Conservation (phyloP, 345 rosid species). For the Gossypium herbaceum region DNA sequence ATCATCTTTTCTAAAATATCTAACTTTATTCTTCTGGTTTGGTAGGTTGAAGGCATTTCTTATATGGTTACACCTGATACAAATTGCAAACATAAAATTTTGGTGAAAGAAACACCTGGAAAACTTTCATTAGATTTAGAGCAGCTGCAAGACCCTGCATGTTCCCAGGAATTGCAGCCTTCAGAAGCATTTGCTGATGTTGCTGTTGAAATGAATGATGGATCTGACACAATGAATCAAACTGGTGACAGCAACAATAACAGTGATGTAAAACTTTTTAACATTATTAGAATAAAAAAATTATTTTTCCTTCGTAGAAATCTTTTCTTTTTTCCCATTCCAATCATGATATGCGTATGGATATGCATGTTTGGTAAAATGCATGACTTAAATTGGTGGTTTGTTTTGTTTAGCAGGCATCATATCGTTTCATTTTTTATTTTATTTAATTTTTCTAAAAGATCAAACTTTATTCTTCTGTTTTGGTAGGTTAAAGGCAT, state of each 20-base stretch:
- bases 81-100: slow-evolving; percentile 35
- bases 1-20: slow-evolving; percentile 5
- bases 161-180: slow-evolving; percentile 18
- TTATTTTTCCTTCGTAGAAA: background rate
- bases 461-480: slow-evolving; percentile 23
- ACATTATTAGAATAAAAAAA: background rate
- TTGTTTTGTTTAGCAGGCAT: background rate
- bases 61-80: slow-evolving; percentile 39
- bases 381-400: slow-evolving; percentile 4
- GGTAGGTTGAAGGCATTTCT: slow-evolving; percentile 71
- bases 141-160: slow-evolving; percentile 11
- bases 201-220: slow-evolving; percentile 30
- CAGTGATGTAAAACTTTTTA: slow-evolving; percentile 25
- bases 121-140: slow-evolving; percentile 19
- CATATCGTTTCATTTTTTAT: slow-evolving; percentile 8
- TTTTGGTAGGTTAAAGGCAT: slow-evolving; percentile 61
- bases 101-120: slow-evolving; percentile 21
- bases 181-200: slow-evolving; percentile 25
- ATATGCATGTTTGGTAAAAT: background rate
- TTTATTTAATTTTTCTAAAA: background rate
- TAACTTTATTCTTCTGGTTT: slow-evolving; percentile 22
- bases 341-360: background rate
- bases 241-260: slow-evolving; percentile 23
- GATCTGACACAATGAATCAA: slow-evolving; percentile 23
- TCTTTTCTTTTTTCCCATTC: background rate